Evolutionary conservation across 805 yeast species (phyloP).

Genomic region (Metschnikowia gruessii): DNA sequence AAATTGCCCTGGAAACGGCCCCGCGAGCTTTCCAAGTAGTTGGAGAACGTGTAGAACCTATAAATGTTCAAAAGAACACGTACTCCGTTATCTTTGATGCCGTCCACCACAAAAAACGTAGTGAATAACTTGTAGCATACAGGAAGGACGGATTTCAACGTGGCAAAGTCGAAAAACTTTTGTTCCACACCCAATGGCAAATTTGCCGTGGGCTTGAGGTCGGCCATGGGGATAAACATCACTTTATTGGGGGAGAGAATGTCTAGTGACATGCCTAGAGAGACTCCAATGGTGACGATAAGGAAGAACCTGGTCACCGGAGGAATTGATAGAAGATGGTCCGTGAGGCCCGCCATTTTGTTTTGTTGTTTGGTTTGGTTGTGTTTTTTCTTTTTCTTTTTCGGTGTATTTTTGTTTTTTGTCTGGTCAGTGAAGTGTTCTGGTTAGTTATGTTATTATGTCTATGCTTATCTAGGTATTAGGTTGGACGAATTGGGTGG

Average conservation of each 20-base stretch:
- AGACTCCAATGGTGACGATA: conserved; percentile 44
- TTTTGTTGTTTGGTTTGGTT: background rate
- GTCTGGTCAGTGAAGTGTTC: too few species aligned
- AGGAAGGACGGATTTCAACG: conserved; percentile 15
- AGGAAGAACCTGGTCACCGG: conserved; percentile 61
- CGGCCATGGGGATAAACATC: conserved; percentile 9
- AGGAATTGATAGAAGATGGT: conserved; percentile 40
- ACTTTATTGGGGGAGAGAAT: conserved; percentile 18
- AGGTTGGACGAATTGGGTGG: too few species aligned
- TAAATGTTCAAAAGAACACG: conserved; percentile 47
- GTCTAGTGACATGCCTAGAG: conserved; percentile 31
- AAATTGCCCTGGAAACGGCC: conserved; percentile 47
- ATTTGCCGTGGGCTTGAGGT: background rate
- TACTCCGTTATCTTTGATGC: conserved; percentile 25
- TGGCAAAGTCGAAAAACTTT: background rate
- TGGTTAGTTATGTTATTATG: too few species aligned
- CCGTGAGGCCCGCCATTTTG: conserved; percentile 17
- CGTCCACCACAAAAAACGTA: conserved; percentile 46
- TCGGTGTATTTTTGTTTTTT: background rate
- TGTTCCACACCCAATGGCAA: background rate
- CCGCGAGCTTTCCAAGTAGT: conserved; percentile 47
- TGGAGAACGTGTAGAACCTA: conserved; percentile 55
- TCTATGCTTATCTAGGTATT: too few species aligned
- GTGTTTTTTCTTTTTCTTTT: background rate
- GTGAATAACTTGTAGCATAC: conserved; percentile 50